Evolutionary conservation across 73 alveolate species (phyloP), one percentile per base, ranked within the genome.

Genomic region (Paramecium biaurelia): DNA sequence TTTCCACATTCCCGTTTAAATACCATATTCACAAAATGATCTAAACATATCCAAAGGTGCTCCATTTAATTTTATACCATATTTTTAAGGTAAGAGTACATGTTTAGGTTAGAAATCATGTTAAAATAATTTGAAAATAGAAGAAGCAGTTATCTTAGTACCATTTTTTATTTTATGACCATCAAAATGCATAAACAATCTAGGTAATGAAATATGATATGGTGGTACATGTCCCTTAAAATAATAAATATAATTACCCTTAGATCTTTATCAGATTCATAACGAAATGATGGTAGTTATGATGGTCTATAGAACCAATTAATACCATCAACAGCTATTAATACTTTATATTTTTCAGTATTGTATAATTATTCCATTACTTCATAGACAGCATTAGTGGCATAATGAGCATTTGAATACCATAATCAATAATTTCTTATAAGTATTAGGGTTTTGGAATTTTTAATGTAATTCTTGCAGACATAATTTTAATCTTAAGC

Each of bases 81-180:
- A 96, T 15, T 95, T 93, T n/a, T 87, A 76, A 38, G 97, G 96
- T 82, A 93, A 79, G 26, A 85, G 82, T 20, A 96, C 86, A 92
- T 92, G 92, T 32, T 96, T 95, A n/a, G 98, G 98, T 9, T 93
- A 70, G 35, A 92, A 72, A 2, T 59, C 30, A 72, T 96, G 98
- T 30, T 92, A 76, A 74, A 59, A 90, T 87, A 76, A 74, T 86
- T 94, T 92, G 11, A 21, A 72, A 34, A 95, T 95, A 15, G 95
- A 79, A 2, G 97, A 89, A 1, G 96, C 94, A 7, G 92, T 43
- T 1, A 96, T 35, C 49, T 95, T 95, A 41, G 93, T 74, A 37
- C 99, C 99, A 70, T 96, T 93, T 57, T 96, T 96, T 1, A 96
- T 93, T 72, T 87, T 74, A 58, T 95, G 97, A 3, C 99, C 99